Evolutionary conservation across 2,329 filamentous ascomycete species (phyloP), one percentile per base, ranked within the genome.

Genomic region (Plectosphaerella cucumerina): DNA sequence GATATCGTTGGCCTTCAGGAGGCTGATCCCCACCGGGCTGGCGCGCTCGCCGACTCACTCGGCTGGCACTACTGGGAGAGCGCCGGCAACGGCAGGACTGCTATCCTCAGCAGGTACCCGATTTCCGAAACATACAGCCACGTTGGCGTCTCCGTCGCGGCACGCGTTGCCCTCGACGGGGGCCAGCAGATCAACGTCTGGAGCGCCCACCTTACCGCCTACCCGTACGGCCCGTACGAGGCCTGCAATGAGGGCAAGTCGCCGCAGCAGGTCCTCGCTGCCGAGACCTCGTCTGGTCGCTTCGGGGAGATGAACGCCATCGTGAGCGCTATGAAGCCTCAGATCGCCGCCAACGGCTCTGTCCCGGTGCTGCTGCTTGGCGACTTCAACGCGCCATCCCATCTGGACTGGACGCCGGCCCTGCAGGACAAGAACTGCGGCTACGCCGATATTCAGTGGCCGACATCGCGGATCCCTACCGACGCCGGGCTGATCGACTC

Each of bases 361-460:
- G 53, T 64, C 1, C 70, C 71, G 4, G 65, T 72, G 1, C 51
- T 74, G 26, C 49, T 74, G 2, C 59, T 66, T 1, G 71, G 71
- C 18, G 71, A 74, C 56, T 70, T 73, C 52, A 74, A 73, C 54
- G 69, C 71, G 1, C 71, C 71, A 0, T 74, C 71, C 17, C 71
- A 74, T 44, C 61, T 73, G 2, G 71, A 74, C 60, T 74, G 65
- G 60, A 67, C 63, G 4, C 63, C 70, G 5, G 62, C 56, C 5
- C 56, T 62, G 2, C 58, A 59, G 23, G 56, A 64, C 5, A 62
- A 61, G 52, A 65, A 74, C 59, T 73, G 71, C 50, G 68, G 67
- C 10, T 63, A 62, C 42, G 60, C 56, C 5, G 51, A 58, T 37
- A 57, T 71, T 4, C 57, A 57, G 9, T 74, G 71, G 71, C 71